These are phyloP conservation scores for Phialophora verrucosa DNA, from an alignment of 2,329 filamentous ascomycete genomes.

Conservation along the genomic window DNA sequence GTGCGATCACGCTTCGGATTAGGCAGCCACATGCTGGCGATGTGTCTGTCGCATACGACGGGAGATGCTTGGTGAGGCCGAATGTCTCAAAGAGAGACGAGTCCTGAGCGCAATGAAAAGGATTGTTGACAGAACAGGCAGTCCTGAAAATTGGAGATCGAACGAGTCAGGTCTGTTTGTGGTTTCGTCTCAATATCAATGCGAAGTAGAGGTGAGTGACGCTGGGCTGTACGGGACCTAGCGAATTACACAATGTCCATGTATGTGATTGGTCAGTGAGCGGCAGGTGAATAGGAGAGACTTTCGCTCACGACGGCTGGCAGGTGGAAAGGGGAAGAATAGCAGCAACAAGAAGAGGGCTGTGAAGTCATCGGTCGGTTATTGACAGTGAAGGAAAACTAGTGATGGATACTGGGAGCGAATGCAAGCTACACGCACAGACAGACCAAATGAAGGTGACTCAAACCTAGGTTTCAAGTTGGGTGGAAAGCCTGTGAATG, in stretches of 20 bases:
- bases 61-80: not conserved
- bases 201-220: not conserved
- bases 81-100: not conserved
- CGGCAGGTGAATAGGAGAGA: not conserved
- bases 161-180: not conserved
- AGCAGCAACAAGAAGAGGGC: not conserved
- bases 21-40: slow-evolving; percentile 3
- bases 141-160: not conserved
- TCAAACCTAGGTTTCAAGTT: not conserved
- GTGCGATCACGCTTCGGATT: slow-evolving; percentile 14
- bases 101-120: not conserved
- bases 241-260: not conserved
- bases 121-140: not conserved
- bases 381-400: not conserved
- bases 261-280: not conserved
- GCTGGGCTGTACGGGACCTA: not conserved
- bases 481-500: not conserved
- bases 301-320: not conserved
- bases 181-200: not conserved
- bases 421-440: not conserved
- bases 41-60: not conserved
- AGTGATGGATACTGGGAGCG: not conserved
- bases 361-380: not conserved
- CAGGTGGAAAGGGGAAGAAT: not conserved
- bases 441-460: not conserved